Evolutionary conservation across 345 rosid genomes (phyloP), one percentile per base, ranked within the genome.

Genomic region (Murraya paniculata): DNA sequence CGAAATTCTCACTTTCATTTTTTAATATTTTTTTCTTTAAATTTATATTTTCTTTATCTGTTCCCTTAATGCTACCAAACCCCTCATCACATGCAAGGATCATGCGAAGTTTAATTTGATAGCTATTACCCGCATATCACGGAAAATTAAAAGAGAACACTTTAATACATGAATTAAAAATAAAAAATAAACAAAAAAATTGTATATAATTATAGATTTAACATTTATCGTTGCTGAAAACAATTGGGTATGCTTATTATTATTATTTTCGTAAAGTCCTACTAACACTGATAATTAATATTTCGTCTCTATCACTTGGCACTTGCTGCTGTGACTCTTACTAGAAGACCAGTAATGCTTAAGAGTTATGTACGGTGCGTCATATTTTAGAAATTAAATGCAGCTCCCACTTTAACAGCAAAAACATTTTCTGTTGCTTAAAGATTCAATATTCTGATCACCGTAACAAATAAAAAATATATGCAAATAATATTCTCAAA

Each of bases 31-130:
- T 66, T 61, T 71, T 35, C 19, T 4, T 28, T 1, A 11, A 8
- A 61, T 58, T 11, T 19, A 33, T 78, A 65, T 22, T 45, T 78
- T 66, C 73, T 68, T 70, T 35, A 64, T 28, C 6, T 21, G 7
- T 19, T 28, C 36, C 21, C 48, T 9, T n/a, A 68, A 67, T 67
- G 38, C 45, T 69, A 83, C 77, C 78, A 80, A 82, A 79, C 72
- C 78, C 68, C 62, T 48, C 75, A 75, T 85, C 93, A 86, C 92
- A 90, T 91, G 96, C 65, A 83, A 88, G 87, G 76, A 90, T 91
- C 89, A 84, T 85, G 86, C 86, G 88, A 84, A 80, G 86, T 90
- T 91, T n/a, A n/a, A n/a, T n/a, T 87, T 82, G 86, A 80, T 79
- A 76, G 86, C 88, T 88, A 84, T 84, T 77, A 65, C 85, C 88